Percentiles rank a stretch among this genome's conserved stretches.
These are phyloP conservation scores for Brettanomyces nanus DNA, from an alignment of 805 yeast genomes.

Conservation along the genomic window DNA sequence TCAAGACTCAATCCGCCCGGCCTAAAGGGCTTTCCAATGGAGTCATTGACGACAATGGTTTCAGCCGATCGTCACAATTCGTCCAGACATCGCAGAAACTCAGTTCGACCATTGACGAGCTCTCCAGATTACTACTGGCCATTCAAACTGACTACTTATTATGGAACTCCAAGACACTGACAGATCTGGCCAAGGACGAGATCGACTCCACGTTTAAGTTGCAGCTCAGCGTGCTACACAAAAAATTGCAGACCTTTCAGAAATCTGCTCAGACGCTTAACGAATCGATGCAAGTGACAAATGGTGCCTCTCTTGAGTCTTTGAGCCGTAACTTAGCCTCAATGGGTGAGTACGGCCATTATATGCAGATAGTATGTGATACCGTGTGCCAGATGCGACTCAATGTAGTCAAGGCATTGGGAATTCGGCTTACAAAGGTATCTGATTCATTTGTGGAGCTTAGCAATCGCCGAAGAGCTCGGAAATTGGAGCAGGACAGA, in stretches of 20 bases:
- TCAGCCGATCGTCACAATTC: no score
- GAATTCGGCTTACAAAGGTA: constrained; percentile 32
- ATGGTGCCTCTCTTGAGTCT: constrained; percentile 36
- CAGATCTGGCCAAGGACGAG: constrained; percentile 20
- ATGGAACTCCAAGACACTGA: constrained; percentile 17
- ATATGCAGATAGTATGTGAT: constrained; percentile 26
- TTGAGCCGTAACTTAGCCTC: constrained; percentile 21
- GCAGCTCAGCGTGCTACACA: constrained; percentile 15
- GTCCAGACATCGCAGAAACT: constrained; percentile 31
- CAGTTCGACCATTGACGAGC: constrained; percentile 24
- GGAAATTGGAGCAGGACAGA: constrained; percentile 32
- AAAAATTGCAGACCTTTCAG: constrained; percentile 25
- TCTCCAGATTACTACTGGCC: constrained; percentile 27
- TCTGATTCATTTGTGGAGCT: constrained; percentile 39
- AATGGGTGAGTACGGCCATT: constrained; percentile 31
- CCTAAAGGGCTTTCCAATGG: no score
- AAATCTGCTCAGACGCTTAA: constrained; percentile 31
- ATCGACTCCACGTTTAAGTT: constrained; percentile 21
- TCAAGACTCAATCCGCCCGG: no score
- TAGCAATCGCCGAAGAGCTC: constrained; percentile 39
- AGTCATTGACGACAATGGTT: no score
- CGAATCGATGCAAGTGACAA: constrained; percentile 41
- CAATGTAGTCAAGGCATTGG: constrained; percentile 42
- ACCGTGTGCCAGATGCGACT: constrained; percentile 37
- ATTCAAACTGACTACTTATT: constrained; percentile 30